Percentiles rank a stretch among this genome's conserved stretches.
Evolutionary conservation across 257 asterid genomes (phyloP).

Genomic region (Prunella vulgaris): DNA sequence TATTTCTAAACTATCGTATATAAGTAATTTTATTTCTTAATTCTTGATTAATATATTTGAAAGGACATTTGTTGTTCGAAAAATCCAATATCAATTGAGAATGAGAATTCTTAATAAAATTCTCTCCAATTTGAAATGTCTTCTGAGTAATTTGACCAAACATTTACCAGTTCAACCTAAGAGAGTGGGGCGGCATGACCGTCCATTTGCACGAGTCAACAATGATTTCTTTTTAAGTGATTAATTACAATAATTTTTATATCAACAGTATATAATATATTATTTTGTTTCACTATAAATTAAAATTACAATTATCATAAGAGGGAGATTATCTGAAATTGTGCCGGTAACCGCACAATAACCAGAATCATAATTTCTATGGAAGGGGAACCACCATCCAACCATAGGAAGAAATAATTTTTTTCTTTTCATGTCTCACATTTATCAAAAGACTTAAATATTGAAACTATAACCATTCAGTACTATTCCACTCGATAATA

Average conservation of each 20-base stretch:
- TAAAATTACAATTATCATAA: too few species aligned
- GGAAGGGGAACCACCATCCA: too few species aligned
- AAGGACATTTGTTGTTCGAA: neutral
- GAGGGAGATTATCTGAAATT: too few species aligned
- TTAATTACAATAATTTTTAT: neutral
- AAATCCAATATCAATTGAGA: neutral
- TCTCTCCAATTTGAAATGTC: neutral
- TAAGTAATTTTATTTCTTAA: neutral
- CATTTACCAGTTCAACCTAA: neutral
- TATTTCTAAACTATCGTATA: neutral
- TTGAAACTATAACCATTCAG: too few species aligned
- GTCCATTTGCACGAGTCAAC: neutral
- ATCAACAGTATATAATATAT: too few species aligned
- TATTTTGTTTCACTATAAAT: too few species aligned
- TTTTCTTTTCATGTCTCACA: too few species aligned
- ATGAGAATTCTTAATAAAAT: neutral
- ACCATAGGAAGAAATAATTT: too few species aligned
- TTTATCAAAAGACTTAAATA: too few species aligned
- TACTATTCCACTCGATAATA: too few species aligned
- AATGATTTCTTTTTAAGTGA: neutral
- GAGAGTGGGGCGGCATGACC: slow-evolving; percentile 7
- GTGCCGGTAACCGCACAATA: too few species aligned
- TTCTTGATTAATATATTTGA: neutral
- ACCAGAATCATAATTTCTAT: too few species aligned
- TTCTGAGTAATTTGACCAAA: neutral